Conservation (phyloP, 371 early-diverging fungal species). For the Mortierella sp. region DNA sequence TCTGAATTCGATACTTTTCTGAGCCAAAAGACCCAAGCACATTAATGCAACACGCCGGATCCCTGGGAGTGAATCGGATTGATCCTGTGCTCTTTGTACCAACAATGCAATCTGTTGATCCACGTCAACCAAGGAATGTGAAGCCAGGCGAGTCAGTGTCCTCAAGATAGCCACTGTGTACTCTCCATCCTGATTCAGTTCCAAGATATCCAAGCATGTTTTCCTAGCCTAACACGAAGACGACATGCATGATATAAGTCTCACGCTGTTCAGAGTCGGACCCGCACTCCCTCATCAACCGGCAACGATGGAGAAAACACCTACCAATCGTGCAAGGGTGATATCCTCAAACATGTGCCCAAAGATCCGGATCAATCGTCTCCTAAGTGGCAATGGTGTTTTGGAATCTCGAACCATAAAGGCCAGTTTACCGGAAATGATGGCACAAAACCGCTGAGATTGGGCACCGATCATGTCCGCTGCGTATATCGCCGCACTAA, state of each 20-base stretch:
- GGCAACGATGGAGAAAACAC: neutral
- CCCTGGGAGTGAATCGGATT: constrained; percentile 10
- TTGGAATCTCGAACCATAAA: constrained; percentile 46
- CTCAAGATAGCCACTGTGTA: constrained; percentile 59
- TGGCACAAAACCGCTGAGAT: constrained; percentile 61
- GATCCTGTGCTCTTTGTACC: constrained; percentile 27
- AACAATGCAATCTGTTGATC: constrained; percentile 63
- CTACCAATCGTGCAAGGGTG: constrained; percentile 60
- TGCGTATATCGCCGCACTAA: constrained; percentile 68
- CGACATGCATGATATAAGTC: too few species aligned
- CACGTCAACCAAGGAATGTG: constrained; percentile 61
- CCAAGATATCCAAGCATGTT: constrained; percentile 58
- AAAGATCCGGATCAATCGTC: constrained; percentile 61
- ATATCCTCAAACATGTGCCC: constrained; percentile 72
- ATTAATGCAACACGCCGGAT: constrained; percentile 44
- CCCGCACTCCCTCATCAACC: neutral
- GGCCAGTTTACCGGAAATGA: constrained; percentile 51
- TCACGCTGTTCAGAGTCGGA: too few species aligned
- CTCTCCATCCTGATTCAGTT: constrained; percentile 50
- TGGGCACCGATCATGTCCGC: constrained; percentile 65
- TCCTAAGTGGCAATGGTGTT: constrained; percentile 57
- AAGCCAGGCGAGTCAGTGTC: constrained; percentile 60
- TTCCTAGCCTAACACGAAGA: constrained; percentile 55
- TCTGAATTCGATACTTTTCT: constrained; percentile 37
- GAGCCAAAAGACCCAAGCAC: constrained; percentile 36